A percentile compares a stretch with the other conserved stretches of the same genome.
phyloP scores from a whole-genome alignment of 78 protist genomes.

The Tieghemostelium lacteum region DNA sequence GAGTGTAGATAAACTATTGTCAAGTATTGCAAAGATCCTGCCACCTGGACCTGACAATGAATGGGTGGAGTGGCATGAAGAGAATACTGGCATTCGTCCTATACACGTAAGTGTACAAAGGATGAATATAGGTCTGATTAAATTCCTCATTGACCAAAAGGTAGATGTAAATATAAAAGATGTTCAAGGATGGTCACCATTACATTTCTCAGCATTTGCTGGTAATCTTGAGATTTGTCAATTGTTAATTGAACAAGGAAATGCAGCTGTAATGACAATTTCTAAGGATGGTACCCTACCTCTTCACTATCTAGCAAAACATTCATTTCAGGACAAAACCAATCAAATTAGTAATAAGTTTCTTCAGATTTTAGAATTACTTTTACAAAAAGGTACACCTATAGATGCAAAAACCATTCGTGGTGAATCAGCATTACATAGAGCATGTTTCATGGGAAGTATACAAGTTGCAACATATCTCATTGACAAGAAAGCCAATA shows the following conservation, averaged over 20 bases:
- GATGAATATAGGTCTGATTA: constrained; percentile 25
- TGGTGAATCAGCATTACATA: constrained; percentile 66
- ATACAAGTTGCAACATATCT: constrained; percentile 17
- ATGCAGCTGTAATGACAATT: constrained; percentile 62
- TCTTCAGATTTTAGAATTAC: constrained; percentile 5
- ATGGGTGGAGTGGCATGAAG: constrained; percentile 73
- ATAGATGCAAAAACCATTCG: constrained; percentile 54
- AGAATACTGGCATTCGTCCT: constrained; percentile 56
- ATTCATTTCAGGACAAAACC: background rate
- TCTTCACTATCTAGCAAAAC: constrained; percentile 52
- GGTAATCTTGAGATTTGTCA: constrained; percentile 62
- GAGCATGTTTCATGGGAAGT: constrained; percentile 47
- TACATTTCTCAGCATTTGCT: constrained; percentile 63
- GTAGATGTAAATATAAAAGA: constrained; percentile 50
- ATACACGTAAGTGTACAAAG: constrained; percentile 38
- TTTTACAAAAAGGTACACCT: constrained; percentile 51
- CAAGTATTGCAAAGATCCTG: too few relatives aligned
- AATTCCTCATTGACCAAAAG: constrained; percentile 27
- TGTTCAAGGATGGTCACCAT: constrained; percentile 68
- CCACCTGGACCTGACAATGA: background rate
- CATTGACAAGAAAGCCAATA: constrained; percentile 15
- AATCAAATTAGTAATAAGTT: background rate
- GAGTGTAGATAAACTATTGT: background rate
- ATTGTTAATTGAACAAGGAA: constrained; percentile 44
- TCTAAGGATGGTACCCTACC: constrained; percentile 74